phyloP scores from a whole-genome alignment of 2,329 filamentous ascomycete species.

The Cryphonectria naterciae region DNA sequence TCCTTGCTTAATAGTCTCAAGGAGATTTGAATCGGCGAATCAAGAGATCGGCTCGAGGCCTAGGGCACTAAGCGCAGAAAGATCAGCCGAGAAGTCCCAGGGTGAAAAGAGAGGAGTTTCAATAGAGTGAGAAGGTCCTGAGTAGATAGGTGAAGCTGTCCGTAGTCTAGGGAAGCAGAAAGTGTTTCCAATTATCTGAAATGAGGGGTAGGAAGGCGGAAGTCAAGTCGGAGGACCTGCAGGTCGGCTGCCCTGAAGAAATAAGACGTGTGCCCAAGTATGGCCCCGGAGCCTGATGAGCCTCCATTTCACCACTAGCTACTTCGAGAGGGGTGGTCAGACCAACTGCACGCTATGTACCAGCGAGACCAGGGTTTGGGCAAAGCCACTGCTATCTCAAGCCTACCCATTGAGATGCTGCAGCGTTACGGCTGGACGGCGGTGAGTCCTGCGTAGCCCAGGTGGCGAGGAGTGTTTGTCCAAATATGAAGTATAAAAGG shows the following conservation, averaged over 20 bases:
- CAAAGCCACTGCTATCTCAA: background rate
- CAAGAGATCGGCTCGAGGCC: background rate
- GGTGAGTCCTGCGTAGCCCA: background rate
- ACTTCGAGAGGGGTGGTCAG: background rate
- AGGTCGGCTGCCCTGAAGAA: background rate
- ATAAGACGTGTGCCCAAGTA: too few species aligned
- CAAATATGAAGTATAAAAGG: background rate
- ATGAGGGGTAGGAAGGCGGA: background rate
- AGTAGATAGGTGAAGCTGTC: background rate
- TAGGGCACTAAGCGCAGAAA: background rate
- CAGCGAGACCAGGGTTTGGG: background rate
- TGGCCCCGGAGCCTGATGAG: background rate
- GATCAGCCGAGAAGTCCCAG: background rate
- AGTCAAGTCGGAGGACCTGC: background rate
- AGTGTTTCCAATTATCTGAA: background rate
- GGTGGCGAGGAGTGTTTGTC: background rate
- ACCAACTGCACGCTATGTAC: background rate
- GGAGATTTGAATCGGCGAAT: background rate
- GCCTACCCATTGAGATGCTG: background rate
- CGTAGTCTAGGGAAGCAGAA: background rate
- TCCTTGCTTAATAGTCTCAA: background rate
- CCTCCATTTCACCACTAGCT: background rate
- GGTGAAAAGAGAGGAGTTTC: background rate
- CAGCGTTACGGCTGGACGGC: background rate
- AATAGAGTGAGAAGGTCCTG: background rate